Conservation (phyloP, 805 yeast genomes). For the Ogataea philodendri region DNA sequence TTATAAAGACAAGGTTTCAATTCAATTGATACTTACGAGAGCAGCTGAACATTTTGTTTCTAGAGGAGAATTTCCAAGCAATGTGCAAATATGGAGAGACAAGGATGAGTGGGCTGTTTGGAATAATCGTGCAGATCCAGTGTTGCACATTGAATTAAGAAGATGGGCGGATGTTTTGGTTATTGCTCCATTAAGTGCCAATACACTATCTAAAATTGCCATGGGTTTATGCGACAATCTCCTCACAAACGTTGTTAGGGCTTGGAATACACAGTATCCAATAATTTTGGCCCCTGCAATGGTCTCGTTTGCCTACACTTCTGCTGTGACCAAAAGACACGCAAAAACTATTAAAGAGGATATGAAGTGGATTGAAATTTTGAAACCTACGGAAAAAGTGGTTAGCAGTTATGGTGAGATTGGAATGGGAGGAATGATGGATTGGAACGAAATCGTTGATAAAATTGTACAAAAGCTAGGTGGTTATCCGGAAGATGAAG, state of each 20-base stretch:
- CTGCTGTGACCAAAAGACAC: constrained; percentile 54
- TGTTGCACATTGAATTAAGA: constrained; percentile 56
- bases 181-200: constrained; percentile 58
- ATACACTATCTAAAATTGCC: constrained; percentile 54
- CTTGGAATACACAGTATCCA: constrained; percentile 61
- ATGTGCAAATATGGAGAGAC: constrained; percentile 55
- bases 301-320: constrained; percentile 59
- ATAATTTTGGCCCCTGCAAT: constrained; percentile 58
- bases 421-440: constrained; percentile 71
- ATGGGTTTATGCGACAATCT: constrained; percentile 58
- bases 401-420: constrained; percentile 55
- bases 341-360: constrained; percentile 52
- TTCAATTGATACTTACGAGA: constrained; percentile 53
- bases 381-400: constrained; percentile 60
- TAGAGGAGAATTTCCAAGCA: constrained; percentile 44
- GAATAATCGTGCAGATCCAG: constrained; percentile 56
- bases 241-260: constrained; percentile 55
- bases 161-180: constrained; percentile 61
- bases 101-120: constrained; percentile 56
- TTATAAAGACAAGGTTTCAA: constrained; percentile 50
- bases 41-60: constrained; percentile 53
- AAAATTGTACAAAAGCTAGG: constrained; percentile 52
- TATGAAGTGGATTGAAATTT: constrained; percentile 61
- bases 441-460: constrained; percentile 61
- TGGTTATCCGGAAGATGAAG: constrained; percentile 51